Base-by-base conservation (phyloP, 352 stramenopile genomes). In the Phytophthora lateralis region DNA sequence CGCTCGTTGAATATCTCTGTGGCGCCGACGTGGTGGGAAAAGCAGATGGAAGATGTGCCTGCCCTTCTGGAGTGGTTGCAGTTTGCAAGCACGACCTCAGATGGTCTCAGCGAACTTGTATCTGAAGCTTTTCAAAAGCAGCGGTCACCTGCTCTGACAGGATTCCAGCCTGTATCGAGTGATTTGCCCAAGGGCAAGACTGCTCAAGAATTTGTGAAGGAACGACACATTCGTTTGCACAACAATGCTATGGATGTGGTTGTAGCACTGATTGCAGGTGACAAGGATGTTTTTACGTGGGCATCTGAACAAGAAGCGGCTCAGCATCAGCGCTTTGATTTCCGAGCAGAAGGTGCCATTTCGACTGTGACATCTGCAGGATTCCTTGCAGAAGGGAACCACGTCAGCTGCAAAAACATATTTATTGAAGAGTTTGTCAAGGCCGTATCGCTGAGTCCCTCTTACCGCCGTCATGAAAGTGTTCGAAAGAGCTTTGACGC, bases 391-490 rank as follows among this genome's bases (percentile, higher is more conserved):
- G 61, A 73, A 59, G 75, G 64, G 38, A 73, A 71, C 27, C 42
- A 55, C 12, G 70, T 77, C 35, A 59, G 49, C 8, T 85, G 75
- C 49, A 73, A 84, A 34, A 92, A 92, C 64, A 26, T 89, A 71
- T 89, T 91, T 79, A 88, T 90, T 62, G 76, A 88, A 34, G 76
- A 89, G 44, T 89, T 91, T 56, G 68, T 92, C 38, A 83, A 87
- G 56, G 73, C 72, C 8, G 66, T 90, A 9, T 79, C 78, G 30
- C 66, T 89, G 29, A 92, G 69, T 29, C 68, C 54, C 3, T 75
- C 76, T 15, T 91, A 85, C 38, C 62, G 63, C 18, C 67, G 64
- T 10, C 78, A 92, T 29, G 63, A 88, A 43, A 87, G 68, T 50
- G 63, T 94, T 50, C 80, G 83, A 14, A 82, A 90, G 38, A 80